These are phyloP conservation scores for Pseudoturritis turrita DNA, from an alignment of 345 rosid species.

Conservation along the genomic window DNA sequence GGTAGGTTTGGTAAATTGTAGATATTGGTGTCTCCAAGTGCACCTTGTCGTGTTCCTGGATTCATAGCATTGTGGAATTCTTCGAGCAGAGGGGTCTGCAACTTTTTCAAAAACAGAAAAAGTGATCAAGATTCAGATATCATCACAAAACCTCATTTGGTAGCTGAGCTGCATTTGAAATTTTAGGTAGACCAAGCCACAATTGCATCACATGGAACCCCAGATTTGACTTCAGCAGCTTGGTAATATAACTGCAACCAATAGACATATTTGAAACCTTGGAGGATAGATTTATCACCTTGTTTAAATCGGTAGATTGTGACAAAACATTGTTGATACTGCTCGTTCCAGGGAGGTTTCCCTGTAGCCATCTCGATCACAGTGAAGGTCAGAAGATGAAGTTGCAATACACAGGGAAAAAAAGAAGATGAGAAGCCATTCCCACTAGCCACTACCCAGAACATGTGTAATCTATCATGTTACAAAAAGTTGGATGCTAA, in stretches of 20 bases:
- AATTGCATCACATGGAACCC: slow-evolving; percentile 24
- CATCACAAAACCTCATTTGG: background rate
- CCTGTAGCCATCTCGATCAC: slow-evolving; percentile 99
- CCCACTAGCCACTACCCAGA: too few relatives aligned
- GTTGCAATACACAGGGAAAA: background rate
- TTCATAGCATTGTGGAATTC: slow-evolving; percentile 78
- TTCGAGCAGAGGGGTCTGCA: slow-evolving; percentile 79
- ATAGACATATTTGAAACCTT: background rate
- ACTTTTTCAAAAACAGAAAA: slow-evolving; percentile 41
- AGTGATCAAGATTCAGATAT: background rate
- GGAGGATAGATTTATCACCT: slow-evolving; percentile 42
- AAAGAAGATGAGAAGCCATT: background rate
- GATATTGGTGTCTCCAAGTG: slow-evolving; percentile 34
- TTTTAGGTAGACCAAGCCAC: background rate
- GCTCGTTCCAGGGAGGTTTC: slow-evolving; percentile 97
- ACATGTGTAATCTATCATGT: slow-evolving; percentile 11
- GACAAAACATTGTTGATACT: slow-evolving; percentile 60
- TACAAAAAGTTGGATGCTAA: background rate
- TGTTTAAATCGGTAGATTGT: slow-evolving; percentile 54
- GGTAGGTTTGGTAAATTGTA: slow-evolving; percentile 61
- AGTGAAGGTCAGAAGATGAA: slow-evolving; percentile 45
- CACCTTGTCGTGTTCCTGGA: slow-evolving; percentile 41
- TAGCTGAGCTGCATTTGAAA: background rate
- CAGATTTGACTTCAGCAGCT: slow-evolving; percentile 30
- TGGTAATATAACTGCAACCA: slow-evolving; percentile 18